These are phyloP conservation scores for Fusarium pseudoanthophilum DNA, from an alignment of 2,329 filamentous ascomycete species.

Conservation along the genomic window DNA sequence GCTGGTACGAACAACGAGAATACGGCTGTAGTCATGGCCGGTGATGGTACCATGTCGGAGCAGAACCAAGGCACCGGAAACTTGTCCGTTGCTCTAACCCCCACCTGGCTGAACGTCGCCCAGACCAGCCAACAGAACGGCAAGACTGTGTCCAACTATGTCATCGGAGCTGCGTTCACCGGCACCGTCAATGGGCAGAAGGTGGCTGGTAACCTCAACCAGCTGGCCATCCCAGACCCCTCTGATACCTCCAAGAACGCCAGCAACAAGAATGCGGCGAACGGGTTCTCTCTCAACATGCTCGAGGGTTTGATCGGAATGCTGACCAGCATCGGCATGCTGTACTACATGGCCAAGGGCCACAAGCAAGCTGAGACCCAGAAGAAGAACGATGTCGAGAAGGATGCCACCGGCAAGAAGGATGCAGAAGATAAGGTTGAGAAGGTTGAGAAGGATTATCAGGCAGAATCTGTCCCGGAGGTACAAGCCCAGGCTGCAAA, in stretches of 20 bases:
- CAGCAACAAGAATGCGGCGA: background rate
- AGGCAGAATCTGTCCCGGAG: background rate
- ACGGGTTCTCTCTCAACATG: background rate
- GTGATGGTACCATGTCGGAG: background rate
- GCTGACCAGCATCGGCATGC: background rate
- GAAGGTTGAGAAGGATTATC: background rate
- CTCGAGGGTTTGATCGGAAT: background rate
- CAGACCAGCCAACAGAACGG: background rate
- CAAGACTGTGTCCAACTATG: background rate
- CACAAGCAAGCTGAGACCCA: background rate
- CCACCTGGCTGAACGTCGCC: background rate
- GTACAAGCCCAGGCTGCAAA: background rate
- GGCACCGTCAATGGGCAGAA: background rate
- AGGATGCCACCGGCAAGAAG: background rate
- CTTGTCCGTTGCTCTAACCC: accelerated
- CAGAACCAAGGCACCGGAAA: background rate
- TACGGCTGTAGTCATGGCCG: background rate
- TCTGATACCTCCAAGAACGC: background rate
- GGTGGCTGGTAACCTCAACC: background rate
- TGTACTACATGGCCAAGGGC: background rate
- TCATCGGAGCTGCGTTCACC: background rate
- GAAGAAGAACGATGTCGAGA: background rate
- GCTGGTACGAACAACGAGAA: background rate
- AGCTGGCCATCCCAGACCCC: background rate
- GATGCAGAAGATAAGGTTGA: background rate